Percentiles rank a stretch among this genome's conserved stretches.
Conservation (phyloP, 1,284 basidiomycete genomes). For the Austroboletus novae-zelandiae region DNA sequence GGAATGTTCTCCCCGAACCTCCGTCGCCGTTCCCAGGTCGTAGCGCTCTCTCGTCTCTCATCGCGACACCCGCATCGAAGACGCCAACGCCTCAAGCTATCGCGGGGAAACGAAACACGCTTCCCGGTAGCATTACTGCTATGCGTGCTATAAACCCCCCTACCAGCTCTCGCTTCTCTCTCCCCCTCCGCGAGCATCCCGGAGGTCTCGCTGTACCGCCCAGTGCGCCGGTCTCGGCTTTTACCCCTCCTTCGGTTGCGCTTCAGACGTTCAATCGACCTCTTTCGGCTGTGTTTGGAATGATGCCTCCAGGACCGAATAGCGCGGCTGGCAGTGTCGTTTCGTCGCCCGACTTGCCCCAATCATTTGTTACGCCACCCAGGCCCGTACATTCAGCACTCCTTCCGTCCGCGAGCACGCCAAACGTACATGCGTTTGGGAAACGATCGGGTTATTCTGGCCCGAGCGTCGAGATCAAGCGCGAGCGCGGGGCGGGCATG, state of each 20-base stretch:
- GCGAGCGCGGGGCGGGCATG: slow-evolving; percentile 46
- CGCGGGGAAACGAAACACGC: slow-evolving; percentile 60
- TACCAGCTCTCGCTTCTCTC: slow-evolving; percentile 30
- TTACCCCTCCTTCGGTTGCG: slow-evolving; percentile 40
- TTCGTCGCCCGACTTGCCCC: slow-evolving; percentile 12
- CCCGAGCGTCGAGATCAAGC: slow-evolving; percentile 60
- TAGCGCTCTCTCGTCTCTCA: slow-evolving; percentile 23
- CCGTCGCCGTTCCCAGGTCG: slow-evolving; percentile 67
- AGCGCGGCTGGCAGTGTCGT: background rate
- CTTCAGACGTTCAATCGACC: slow-evolving; percentile 41
- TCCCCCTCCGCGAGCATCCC: slow-evolving; percentile 32
- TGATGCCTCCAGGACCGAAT: slow-evolving; percentile 29
- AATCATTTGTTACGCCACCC: slow-evolving; percentile 38
- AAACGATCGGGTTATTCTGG: slow-evolving; percentile 47
- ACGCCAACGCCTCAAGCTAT: slow-evolving; percentile 36
- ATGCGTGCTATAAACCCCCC: slow-evolving; percentile 41
- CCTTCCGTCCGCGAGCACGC: slow-evolving; percentile 49
- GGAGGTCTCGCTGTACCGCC: slow-evolving; percentile 11
- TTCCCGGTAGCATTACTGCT: slow-evolving; percentile 37
- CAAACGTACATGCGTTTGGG: slow-evolving; percentile 52
- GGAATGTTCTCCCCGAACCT: slow-evolving; percentile 64
- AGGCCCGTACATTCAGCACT: slow-evolving; percentile 75
- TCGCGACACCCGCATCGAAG: slow-evolving; percentile 18
- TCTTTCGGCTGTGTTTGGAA: slow-evolving; percentile 47
- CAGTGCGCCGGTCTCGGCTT: slow-evolving; percentile 11